A percentile compares a stretch with the other conserved stretches of the same genome.
Evolutionary conservation across 2,329 filamentous ascomycete species (phyloP).

Genomic region (Bipolaris sorokiniana): DNA sequence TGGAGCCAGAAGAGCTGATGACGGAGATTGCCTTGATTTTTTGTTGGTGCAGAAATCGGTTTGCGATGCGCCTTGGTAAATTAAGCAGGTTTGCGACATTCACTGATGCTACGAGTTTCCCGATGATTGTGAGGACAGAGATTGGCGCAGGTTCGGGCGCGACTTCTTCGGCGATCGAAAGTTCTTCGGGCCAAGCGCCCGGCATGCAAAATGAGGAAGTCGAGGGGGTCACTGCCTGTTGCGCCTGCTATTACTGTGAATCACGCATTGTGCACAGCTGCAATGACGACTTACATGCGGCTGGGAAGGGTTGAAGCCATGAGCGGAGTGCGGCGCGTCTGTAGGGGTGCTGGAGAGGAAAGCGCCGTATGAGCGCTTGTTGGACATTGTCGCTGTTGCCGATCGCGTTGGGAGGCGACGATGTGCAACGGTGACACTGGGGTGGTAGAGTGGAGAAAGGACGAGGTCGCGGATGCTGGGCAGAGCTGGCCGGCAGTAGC

Average conservation of each 20-base stretch:
- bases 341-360: slow-evolving; percentile 20
- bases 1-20: slow-evolving; percentile 28
- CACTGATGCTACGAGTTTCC: slow-evolving; percentile 21
- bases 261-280: slow-evolving; percentile 12
- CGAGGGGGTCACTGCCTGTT: slow-evolving; percentile 9
- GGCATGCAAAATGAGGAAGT: slow-evolving; percentile 10
- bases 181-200: slow-evolving; percentile 25
- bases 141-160: background rate
- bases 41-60: slow-evolving; percentile 25
- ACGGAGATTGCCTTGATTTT: slow-evolving; percentile 30
- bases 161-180: slow-evolving; percentile 2
- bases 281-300: slow-evolving; percentile 26
- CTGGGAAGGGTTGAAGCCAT: slow-evolving; percentile 24
- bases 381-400: slow-evolving; percentile 20
- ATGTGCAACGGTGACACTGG: slow-evolving; percentile 17
- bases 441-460: slow-evolving; percentile 12
- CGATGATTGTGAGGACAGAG: slow-evolving; percentile 25
- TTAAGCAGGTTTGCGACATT: slow-evolving; percentile 18
- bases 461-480: slow-evolving; percentile 14
- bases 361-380: slow-evolving; percentile 28
- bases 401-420: slow-evolving; percentile 9
- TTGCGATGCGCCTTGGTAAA: slow-evolving; percentile 17
- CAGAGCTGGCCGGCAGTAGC: slow-evolving; percentile 14
- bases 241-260: slow-evolving; percentile 22
- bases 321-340: slow-evolving; percentile 13